A percentile compares a stretch with the other conserved stretches of the same genome.
These are phyloP conservation scores for Ramaria sp. DNA, from an alignment of 768 basidiomycete species.

Conservation along the genomic window DNA sequence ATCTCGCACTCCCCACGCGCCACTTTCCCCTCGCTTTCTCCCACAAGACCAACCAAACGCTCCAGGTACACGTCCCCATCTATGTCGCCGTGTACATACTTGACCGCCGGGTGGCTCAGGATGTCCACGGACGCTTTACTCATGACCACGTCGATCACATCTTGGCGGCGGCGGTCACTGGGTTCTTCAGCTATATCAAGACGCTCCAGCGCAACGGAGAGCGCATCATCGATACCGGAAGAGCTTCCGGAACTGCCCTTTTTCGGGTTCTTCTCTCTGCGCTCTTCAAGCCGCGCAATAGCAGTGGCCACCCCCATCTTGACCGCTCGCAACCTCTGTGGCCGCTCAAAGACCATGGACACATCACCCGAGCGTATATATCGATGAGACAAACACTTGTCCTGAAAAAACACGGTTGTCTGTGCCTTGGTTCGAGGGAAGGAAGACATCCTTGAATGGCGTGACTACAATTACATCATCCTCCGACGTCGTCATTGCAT, in stretches of 20 bases:
- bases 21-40: constrained; percentile 53
- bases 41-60: constrained; percentile 47
- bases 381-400: constrained; percentile 59
- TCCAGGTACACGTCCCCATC: constrained; percentile 57
- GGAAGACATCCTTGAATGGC: constrained; percentile 1
- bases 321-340: constrained; percentile 80
- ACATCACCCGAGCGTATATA: constrained; percentile 71
- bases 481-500: not conserved
- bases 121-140: constrained; percentile 46
- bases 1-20: constrained; percentile 59
- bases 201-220: constrained; percentile 35
- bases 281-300: constrained; percentile 52
- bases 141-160: constrained; percentile 29
- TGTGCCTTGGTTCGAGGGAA: not conserved
- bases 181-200: constrained; percentile 25
- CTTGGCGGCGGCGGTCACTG: not conserved
- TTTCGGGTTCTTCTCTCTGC: constrained; percentile 4
- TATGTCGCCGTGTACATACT: constrained; percentile 64
- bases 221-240: constrained; percentile 22
- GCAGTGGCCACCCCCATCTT: constrained; percentile 74
- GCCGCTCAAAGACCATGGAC: constrained; percentile 79
- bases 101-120: constrained; percentile 50
- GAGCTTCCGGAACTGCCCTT: not conserved
- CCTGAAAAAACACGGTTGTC: constrained; percentile 42
- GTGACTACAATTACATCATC: not conserved